phyloP scores from a whole-genome alignment of 768 basidiomycete species.

The Russula griseocarnosa region DNA sequence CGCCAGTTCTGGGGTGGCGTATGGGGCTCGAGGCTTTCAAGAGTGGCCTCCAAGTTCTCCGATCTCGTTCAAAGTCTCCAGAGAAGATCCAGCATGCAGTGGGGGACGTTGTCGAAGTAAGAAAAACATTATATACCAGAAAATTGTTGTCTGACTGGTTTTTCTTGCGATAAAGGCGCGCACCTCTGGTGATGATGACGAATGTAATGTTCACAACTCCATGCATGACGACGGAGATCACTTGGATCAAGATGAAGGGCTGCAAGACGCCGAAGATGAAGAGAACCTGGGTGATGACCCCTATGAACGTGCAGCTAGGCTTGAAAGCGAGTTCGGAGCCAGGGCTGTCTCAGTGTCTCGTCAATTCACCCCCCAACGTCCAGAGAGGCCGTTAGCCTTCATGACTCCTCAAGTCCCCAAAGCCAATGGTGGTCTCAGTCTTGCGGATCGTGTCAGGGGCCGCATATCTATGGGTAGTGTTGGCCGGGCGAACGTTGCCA shows the following conservation, averaged over 20 bases:
- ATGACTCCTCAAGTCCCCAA: conserved; percentile 54
- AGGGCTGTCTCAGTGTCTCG: conserved; percentile 11
- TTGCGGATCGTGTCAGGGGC: conserved; percentile 27
- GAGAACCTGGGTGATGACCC: conserved; percentile 25
- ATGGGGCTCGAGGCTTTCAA: conserved; percentile 37
- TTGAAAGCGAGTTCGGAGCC: conserved; percentile 1
- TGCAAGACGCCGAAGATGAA: conserved; percentile 19
- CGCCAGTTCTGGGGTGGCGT: conserved; percentile 34
- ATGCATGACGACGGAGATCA: conserved; percentile 31
- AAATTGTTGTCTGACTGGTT: conserved; percentile 2
- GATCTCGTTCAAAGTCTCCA: conserved; percentile 31
- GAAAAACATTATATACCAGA: neutral
- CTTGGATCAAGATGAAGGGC: conserved; percentile 27
- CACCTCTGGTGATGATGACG: conserved; percentile 14
- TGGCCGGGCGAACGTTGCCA: conserved; percentile 45
- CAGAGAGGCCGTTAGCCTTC: conserved; percentile 41
- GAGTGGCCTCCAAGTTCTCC: conserved; percentile 34
- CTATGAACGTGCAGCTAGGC: conserved; percentile 18
- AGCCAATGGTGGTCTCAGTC: conserved; percentile 1
- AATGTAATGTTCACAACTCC: conserved; percentile 23
- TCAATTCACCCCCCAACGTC: conserved; percentile 30
- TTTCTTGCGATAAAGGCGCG: neutral
- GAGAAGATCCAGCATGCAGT: conserved; percentile 27
- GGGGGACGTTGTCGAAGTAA: conserved; percentile 13
- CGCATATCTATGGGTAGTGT: conserved; percentile 24